These are phyloP conservation scores for Scorias spongiosa DNA, from an alignment of 2,329 filamentous ascomycete species.

Conservation along the genomic window DNA sequence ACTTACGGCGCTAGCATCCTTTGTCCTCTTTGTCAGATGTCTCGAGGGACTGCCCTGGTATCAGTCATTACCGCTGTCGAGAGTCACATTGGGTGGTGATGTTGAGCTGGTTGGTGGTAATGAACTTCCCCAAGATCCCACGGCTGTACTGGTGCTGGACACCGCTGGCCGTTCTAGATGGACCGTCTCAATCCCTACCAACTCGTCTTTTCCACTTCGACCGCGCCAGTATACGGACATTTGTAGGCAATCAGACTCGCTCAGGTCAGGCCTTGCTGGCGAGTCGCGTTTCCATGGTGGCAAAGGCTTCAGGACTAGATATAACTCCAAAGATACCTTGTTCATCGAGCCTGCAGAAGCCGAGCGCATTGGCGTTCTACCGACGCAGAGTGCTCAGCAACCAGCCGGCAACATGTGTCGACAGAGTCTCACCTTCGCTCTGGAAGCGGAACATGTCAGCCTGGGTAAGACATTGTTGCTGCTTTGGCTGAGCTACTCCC, in stretches of 20 bases:
- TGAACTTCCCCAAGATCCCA: slow-evolving; percentile 54
- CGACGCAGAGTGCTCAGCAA: slow-evolving; percentile 5
- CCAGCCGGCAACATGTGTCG: slow-evolving; percentile 41
- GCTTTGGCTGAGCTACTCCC: slow-evolving; percentile 70
- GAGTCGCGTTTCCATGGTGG: slow-evolving; percentile 20
- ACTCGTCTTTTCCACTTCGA: slow-evolving; percentile 49
- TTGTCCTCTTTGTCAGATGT: slow-evolving; percentile 1
- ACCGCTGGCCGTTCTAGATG: slow-evolving; percentile 50
- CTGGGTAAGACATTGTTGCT: slow-evolving; percentile 63
- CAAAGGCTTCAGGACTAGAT: slow-evolving; percentile 33
- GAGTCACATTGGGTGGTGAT: slow-evolving; percentile 22
- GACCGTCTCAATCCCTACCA: slow-evolving; percentile 65
- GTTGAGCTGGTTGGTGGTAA: slow-evolving; percentile 52
- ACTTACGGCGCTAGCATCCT: neutral
- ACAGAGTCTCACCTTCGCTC: slow-evolving; percentile 58
- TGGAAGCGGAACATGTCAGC: slow-evolving; percentile 61
- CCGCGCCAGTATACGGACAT: slow-evolving; percentile 54
- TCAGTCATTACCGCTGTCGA: neutral
- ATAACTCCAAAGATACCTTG: slow-evolving; percentile 49
- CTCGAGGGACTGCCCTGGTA: neutral
- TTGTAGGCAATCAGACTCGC: slow-evolving; percentile 38
- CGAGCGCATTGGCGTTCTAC: slow-evolving; percentile 46
- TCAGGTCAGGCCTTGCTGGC: slow-evolving; percentile 17
- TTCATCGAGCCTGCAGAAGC: slow-evolving; percentile 66
- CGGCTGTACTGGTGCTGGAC: slow-evolving; percentile 56